A percentile compares a stretch with the other conserved stretches of the same genome.
phyloP scores from a whole-genome alignment of 202 grass and related monocot species.

The Schoenoplectus tabernaemontani region DNA sequence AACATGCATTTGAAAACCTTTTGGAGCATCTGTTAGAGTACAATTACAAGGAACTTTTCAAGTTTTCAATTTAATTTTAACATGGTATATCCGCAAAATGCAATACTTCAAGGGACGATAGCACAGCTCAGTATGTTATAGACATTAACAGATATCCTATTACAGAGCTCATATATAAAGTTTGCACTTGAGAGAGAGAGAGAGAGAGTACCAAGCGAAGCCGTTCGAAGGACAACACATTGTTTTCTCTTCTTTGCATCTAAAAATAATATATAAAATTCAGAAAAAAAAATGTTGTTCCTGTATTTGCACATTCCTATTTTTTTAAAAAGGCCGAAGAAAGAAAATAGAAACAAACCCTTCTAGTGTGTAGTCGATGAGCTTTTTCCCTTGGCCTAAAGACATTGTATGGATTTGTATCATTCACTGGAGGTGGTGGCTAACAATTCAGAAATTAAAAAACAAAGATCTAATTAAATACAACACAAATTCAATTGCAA shows the following conservation, averaged over 20 bases:
- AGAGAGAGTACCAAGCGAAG: slow-evolving; percentile 57
- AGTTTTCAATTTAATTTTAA: background rate
- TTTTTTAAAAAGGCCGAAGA: slow-evolving; percentile 2
- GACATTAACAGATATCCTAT: background rate
- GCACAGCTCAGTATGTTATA: background rate
- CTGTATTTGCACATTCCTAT: background rate
- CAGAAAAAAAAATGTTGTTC: slow-evolving; percentile 7
- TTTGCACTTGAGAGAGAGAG: background rate
- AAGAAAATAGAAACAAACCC: slow-evolving; percentile 46
- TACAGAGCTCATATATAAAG: background rate
- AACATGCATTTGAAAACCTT: background rate
- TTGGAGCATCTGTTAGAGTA: background rate
- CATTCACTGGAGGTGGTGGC: slow-evolving; percentile 91
- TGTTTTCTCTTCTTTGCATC: slow-evolving; percentile 99
- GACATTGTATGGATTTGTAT: slow-evolving; percentile 98
- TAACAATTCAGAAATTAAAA: slow-evolving; percentile 32
- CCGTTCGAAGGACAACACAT: slow-evolving; percentile 92
- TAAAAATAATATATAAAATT: slow-evolving; percentile 42
- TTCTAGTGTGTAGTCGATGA: slow-evolving; percentile 92
- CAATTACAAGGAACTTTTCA: background rate
- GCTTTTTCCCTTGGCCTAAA: slow-evolving; percentile 98
- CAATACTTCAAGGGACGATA: background rate
- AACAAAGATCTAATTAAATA: slow-evolving; percentile 5
- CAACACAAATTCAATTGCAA: slow-evolving; percentile 2
- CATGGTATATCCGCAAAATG: background rate